These are phyloP conservation scores for Alternaria tenuissima DNA, from an alignment of 2,329 filamentous ascomycete species.

Conservation along the genomic window DNA sequence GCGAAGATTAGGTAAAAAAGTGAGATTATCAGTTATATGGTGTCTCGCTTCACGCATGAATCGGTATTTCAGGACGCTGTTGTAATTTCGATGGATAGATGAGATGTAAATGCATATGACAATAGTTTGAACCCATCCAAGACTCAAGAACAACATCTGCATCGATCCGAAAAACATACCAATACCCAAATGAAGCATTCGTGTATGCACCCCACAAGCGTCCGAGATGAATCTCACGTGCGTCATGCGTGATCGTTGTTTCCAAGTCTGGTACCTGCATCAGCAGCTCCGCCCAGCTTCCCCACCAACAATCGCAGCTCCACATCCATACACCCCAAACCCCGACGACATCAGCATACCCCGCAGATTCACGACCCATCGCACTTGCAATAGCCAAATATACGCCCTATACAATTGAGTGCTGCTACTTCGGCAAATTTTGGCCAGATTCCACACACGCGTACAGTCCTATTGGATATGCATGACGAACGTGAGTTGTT, in stretches of 20 bases:
- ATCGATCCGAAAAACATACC: background rate
- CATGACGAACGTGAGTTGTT: slow-evolving; percentile 49
- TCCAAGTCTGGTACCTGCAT: background rate
- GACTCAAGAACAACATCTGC: background rate
- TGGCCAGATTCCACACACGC: background rate
- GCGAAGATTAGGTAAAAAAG: background rate
- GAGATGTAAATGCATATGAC: background rate
- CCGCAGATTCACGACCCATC: background rate
- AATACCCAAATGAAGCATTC: no score
- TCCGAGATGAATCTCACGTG: background rate
- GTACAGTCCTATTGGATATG: slow-evolving; percentile 30
- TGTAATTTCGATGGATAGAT: background rate
- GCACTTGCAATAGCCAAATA: background rate
- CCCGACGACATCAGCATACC: background rate
- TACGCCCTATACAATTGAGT: background rate
- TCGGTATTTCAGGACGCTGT: background rate
- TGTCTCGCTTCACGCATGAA: background rate
- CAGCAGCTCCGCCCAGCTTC: background rate
- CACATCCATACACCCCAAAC: slow-evolving; percentile 12
- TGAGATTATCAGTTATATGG: background rate
- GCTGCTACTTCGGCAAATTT: background rate
- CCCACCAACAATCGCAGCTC: slow-evolving; percentile 11
- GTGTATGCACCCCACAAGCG: slow-evolving; percentile 11
- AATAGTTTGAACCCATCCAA: background rate
- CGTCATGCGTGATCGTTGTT: background rate